Evolutionary conservation across 1,284 basidiomycete genomes (phyloP).

Genomic region (Schizophyllum commune): DNA sequence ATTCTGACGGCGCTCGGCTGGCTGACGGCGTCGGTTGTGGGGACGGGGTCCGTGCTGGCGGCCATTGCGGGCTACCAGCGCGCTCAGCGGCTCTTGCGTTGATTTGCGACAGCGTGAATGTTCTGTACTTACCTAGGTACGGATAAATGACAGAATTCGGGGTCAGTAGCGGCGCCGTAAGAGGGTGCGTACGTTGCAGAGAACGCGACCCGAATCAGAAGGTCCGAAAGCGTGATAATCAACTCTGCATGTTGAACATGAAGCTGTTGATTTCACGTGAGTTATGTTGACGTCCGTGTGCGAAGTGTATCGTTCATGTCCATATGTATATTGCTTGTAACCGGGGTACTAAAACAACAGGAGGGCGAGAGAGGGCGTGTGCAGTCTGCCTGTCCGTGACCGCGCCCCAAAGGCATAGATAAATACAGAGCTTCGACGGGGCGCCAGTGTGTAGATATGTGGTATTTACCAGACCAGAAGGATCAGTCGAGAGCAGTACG

Average conservation of each 20-base stretch:
- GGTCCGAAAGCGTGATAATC: background rate
- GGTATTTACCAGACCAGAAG: background rate
- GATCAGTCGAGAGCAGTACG: background rate
- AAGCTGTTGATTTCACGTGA: background rate
- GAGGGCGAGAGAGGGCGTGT: background rate
- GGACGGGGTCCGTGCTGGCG: conserved; percentile 13
- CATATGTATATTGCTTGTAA: background rate
- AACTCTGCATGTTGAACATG: background rate
- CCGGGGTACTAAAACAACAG: background rate
- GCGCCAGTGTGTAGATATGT: background rate
- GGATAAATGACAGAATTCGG: too few relatives aligned
- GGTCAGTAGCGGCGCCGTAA: too few relatives aligned
- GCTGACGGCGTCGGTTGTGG: conserved; percentile 36
- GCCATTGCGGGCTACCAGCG: background rate
- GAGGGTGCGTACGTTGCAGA: too few relatives aligned
- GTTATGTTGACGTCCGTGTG: background rate
- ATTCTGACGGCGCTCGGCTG: conserved; percentile 39
- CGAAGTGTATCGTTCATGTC: background rate
- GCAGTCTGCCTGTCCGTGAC: background rate
- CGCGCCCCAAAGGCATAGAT: background rate
- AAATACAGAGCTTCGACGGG: background rate
- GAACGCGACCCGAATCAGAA: background rate
- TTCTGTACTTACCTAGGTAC: too few relatives aligned
- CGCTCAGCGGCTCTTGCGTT: background rate
- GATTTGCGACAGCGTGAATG: background rate